These are phyloP conservation scores for Ulmus americana DNA, from an alignment of 331 rosid species.

Conservation along the genomic window DNA sequence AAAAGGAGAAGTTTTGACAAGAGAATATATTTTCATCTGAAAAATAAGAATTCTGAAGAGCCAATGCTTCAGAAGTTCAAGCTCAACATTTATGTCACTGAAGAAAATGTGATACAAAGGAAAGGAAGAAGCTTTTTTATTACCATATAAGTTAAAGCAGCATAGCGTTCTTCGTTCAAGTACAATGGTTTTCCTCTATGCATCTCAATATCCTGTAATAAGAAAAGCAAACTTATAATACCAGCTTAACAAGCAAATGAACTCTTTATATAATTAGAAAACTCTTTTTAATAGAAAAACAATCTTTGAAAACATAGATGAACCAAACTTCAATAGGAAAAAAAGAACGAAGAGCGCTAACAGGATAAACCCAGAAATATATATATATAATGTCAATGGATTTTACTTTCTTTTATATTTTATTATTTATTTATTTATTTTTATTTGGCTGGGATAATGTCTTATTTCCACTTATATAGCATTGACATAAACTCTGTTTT, in stretches of 20 bases:
- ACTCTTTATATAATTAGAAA: too few relatives aligned
- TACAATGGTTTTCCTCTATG: constrained; percentile 81
- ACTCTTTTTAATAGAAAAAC: too few relatives aligned
- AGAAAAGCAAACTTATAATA: constrained; percentile 6
- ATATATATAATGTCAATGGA: too few relatives aligned
- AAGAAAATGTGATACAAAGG: neutral
- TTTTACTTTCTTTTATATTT: too few relatives aligned
- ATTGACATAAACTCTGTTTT: too few relatives aligned
- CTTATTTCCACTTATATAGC: too few relatives aligned
- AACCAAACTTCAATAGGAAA: neutral
- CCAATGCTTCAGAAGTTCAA: neutral
- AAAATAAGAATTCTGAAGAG: neutral
- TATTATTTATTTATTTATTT: too few relatives aligned
- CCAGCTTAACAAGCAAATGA: too few relatives aligned
- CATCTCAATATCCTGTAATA: constrained; percentile 71
- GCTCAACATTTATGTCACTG: neutral
- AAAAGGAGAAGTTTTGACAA: neutral
- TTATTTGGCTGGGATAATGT: too few relatives aligned
- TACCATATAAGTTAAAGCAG: constrained; percentile 84
- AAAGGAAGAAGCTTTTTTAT: neutral
- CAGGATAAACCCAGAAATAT: too few relatives aligned
- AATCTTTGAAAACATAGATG: too few relatives aligned
- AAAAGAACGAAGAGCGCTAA: neutral
- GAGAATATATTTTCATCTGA: neutral
- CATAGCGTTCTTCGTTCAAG: constrained; percentile 87